Percentiles rank a stretch among this genome's conserved stretches.
Evolutionary conservation across 2,329 filamentous ascomycete species (phyloP).

Genomic region (Cordyceps tenuipes): DNA sequence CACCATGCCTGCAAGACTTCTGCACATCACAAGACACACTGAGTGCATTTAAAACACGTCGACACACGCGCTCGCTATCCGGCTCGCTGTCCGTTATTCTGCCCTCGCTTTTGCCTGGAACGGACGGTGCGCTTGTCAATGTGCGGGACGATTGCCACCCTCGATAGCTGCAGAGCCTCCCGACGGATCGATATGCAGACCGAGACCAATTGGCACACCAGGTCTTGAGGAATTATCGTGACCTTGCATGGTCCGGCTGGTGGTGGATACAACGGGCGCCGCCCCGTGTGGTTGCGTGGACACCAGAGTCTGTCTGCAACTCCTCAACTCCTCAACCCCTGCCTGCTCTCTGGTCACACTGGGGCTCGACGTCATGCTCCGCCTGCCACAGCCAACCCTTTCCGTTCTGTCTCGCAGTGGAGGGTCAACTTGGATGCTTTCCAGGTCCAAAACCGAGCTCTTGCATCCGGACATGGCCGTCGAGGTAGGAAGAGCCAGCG

Average conservation of each 20-base stretch:
- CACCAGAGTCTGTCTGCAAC: neutral
- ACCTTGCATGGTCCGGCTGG: constrained; percentile 6
- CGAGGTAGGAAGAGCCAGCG: neutral
- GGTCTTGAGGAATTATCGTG: neutral
- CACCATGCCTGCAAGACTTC: constrained; percentile 5
- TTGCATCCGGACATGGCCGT: too few species aligned
- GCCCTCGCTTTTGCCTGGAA: neutral
- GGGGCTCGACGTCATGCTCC: constrained; percentile 12
- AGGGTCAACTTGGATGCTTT: neutral
- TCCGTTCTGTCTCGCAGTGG: neutral
- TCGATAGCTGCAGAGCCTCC: neutral
- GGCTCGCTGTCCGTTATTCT: neutral
- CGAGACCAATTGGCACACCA: constrained; percentile 5
- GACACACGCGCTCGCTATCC: neutral
- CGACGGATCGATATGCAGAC: neutral
- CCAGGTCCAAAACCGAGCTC: neutral
- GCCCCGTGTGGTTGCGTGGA: neutral
- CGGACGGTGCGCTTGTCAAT: neutral
- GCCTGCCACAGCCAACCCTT: neutral
- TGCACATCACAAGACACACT: constrained; percentile 11
- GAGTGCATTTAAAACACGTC: constrained; percentile 7
- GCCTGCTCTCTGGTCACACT: constrained; percentile 11
- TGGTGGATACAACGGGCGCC: constrained; percentile 11
- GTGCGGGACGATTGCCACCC: neutral
- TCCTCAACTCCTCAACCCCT: neutral